Conservation (phyloP, 306 rosid genomes). For the Fragaria ananassa region DNA sequence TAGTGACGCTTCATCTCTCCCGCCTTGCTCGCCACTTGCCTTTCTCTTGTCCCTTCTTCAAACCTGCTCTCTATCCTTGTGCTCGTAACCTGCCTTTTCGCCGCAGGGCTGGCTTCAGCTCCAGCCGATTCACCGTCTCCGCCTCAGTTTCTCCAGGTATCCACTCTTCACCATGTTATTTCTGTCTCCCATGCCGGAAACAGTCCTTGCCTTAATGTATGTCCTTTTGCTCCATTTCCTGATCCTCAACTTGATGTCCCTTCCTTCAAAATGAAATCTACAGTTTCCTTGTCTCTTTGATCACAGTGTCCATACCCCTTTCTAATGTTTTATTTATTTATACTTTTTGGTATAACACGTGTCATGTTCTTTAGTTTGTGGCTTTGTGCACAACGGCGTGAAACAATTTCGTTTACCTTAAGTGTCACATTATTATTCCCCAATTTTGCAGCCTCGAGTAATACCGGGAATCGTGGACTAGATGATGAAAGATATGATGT, state of each 20-base stretch:
- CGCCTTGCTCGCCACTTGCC: slow-evolving; percentile 50
- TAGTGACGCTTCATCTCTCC: slow-evolving; percentile 46
- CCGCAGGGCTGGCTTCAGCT: slow-evolving; percentile 31
- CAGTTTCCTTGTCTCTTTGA: too few relatives aligned
- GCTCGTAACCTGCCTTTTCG: slow-evolving; percentile 36
- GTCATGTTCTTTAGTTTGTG: neutral
- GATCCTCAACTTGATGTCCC: too few relatives aligned
- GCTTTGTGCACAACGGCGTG: too few relatives aligned
- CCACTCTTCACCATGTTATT: neutral
- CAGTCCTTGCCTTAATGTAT: too few relatives aligned
- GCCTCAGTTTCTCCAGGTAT: slow-evolving; percentile 48
- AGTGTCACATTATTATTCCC: neutral
- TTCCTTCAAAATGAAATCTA: too few relatives aligned
- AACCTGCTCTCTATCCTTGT: slow-evolving; percentile 18
- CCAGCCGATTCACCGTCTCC: slow-evolving; percentile 45
- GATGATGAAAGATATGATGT: slow-evolving; percentile 74
- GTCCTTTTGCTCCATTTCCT: too few relatives aligned
- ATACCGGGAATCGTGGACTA: slow-evolving; percentile 25
- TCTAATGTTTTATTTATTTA: too few relatives aligned
- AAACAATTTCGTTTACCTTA: neutral
- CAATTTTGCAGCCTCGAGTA: slow-evolving; percentile 36
- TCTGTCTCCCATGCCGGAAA: neutral
- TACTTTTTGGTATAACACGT: neutral
- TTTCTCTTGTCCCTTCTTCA: slow-evolving; percentile 19
- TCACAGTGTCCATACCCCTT: too few relatives aligned